phyloP scores from a whole-genome alignment of 768 basidiomycete genomes.

The Pisolithus microcarpus region DNA sequence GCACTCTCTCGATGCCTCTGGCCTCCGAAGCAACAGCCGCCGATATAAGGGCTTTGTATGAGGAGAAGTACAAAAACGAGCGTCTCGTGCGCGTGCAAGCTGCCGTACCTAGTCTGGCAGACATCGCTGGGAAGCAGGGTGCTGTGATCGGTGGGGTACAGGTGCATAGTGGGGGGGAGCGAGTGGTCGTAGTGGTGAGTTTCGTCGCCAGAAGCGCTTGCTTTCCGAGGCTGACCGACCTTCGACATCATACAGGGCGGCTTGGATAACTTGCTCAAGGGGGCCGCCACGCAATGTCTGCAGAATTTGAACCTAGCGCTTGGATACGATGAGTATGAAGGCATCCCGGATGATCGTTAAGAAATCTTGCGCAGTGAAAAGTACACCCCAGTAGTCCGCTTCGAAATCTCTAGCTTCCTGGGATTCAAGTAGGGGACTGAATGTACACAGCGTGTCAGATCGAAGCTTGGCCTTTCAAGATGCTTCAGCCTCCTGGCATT shows the following conservation, averaged over 20 bases:
- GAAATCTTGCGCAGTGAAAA: too few species aligned
- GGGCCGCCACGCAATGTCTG: constrained; percentile 97
- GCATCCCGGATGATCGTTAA: constrained; percentile 45
- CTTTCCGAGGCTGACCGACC: not conserved
- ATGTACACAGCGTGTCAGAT: too few species aligned
- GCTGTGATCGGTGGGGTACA: constrained; percentile 93
- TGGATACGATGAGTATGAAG: constrained; percentile 78
- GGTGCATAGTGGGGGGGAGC: constrained; percentile 79
- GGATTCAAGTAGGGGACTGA: too few species aligned
- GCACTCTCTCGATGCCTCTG: constrained; percentile 79
- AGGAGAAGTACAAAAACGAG: constrained; percentile 71
- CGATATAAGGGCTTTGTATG: constrained; percentile 68
- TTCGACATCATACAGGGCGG: constrained; percentile 53
- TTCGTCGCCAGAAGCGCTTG: not conserved
- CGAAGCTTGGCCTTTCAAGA: too few species aligned
- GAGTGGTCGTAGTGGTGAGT: constrained; percentile 90
- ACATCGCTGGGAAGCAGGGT: constrained; percentile 79
- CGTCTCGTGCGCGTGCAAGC: constrained; percentile 60
- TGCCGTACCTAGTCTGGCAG: constrained; percentile 64
- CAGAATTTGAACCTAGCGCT: constrained; percentile 92
- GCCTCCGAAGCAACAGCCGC: constrained; percentile 56
- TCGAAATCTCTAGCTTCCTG: too few species aligned
- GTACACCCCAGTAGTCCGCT: too few species aligned
- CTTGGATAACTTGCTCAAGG: constrained; percentile 93
- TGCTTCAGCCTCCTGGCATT: too few species aligned